phyloP scores from a whole-genome alignment of 768 basidiomycete genomes.

The Russula foetens region DNA sequence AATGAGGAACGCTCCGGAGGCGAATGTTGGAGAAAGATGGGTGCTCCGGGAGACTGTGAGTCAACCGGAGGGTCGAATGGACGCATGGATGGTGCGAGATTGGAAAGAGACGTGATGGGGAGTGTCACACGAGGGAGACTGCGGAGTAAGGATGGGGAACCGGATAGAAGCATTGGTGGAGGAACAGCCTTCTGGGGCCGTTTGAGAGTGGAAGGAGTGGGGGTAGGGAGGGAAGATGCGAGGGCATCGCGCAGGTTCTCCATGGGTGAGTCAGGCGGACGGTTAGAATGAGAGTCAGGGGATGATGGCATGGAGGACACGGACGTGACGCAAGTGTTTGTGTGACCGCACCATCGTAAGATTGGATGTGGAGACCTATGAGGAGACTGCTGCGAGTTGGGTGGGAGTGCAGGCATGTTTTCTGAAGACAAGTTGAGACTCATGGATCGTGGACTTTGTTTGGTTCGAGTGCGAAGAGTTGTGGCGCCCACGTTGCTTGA shows the following conservation, averaged over 20 bases:
- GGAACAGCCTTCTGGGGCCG: constrained; percentile 22
- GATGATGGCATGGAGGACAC: constrained; percentile 40
- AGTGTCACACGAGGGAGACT: constrained; percentile 51
- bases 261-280: constrained; percentile 23
- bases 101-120: constrained; percentile 53
- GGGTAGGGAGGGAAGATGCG: constrained; percentile 26
- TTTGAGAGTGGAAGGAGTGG: constrained; percentile 21
- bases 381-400: constrained; percentile 8
- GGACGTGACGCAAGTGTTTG: constrained; percentile 27
- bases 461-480: neutral
- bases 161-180: constrained; percentile 34
- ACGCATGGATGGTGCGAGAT: constrained; percentile 15
- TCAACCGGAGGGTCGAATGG: constrained; percentile 23
- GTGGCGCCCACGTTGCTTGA: constrained; percentile 3
- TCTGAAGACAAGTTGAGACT: neutral
- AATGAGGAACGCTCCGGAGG: constrained; percentile 42
- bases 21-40: constrained; percentile 30
- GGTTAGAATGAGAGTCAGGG: neutral
- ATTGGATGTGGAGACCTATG: constrained; percentile 25
- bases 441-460: neutral
- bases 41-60: constrained; percentile 27
- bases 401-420: constrained; percentile 12
- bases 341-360: constrained; percentile 40
- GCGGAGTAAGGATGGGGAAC: constrained; percentile 46
- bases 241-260: constrained; percentile 31